Percentiles rank a stretch among this genome's conserved stretches.
Evolutionary conservation across 2,329 filamentous ascomycete genomes (phyloP).

Genomic region (Periconia sp.): DNA sequence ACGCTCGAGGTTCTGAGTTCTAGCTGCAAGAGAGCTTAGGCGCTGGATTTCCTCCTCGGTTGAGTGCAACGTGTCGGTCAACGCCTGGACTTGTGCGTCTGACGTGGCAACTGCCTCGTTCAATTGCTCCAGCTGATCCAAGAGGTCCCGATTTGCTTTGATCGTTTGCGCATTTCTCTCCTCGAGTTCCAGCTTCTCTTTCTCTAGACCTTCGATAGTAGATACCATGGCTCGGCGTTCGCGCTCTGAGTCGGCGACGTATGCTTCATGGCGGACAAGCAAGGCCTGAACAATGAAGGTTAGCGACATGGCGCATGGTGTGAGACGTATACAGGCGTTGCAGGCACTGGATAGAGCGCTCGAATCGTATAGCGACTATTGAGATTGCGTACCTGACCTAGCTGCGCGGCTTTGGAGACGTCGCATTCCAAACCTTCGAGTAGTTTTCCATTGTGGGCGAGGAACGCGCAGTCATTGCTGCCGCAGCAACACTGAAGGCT

Average conservation of each 20-base stretch:
- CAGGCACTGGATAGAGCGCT: no score
- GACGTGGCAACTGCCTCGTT: conserved; percentile 82
- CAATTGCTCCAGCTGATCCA: conserved; percentile 83
- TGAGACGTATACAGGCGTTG: no score
- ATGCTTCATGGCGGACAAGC: conserved; percentile 88
- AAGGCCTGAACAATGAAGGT: conserved; percentile 80
- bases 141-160: conserved; percentile 79
- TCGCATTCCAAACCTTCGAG: conserved; percentile 86
- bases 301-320: conserved; percentile 59
- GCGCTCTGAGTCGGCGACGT: conserved; percentile 89
- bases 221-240: conserved; percentile 76
- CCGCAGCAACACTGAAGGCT: conserved; percentile 80
- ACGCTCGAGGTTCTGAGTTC: conserved; percentile 79
- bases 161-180: conserved; percentile 76
- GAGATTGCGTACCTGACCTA: conserved; percentile 81
- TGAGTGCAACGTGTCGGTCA: conserved; percentile 77
- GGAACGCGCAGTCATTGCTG: conserved; percentile 75
- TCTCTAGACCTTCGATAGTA: conserved; percentile 78
- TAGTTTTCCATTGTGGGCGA: conserved; percentile 79
- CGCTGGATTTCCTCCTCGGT: conserved; percentile 79
- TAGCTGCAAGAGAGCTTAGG: conserved; percentile 73
- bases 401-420: conserved; percentile 81
- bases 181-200: conserved; percentile 72
- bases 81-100: conserved; percentile 76
- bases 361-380: no score